Evolutionary conservation across 306 rosid species (phyloP).

Genomic region (Gastrolobium villosum): DNA sequence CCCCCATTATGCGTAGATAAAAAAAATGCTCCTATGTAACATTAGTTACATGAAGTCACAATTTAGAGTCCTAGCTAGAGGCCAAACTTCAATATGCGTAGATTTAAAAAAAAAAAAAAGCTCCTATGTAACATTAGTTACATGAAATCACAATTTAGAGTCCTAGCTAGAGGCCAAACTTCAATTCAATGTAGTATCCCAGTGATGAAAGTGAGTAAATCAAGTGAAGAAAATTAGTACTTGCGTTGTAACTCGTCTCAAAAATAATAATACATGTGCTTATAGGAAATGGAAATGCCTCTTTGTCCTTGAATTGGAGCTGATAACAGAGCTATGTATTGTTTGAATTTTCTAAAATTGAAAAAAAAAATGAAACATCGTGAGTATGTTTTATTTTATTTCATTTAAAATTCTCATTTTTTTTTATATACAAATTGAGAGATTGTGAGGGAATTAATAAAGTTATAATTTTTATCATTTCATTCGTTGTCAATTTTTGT

Average conservation of each 20-base stretch:
- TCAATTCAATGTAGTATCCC: constrained; percentile 34
- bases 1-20: constrained; percentile 38
- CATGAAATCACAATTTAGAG: constrained; percentile 35
- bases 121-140: constrained; percentile 41
- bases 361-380: too few relatives aligned
- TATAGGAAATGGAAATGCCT: constrained; percentile 23
- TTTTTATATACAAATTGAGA: too few relatives aligned
- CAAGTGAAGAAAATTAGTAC: constrained; percentile 4
- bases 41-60: constrained; percentile 38
- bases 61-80: constrained; percentile 41
- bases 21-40: constrained; percentile 18
- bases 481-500: too few relatives aligned
- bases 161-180: constrained; percentile 40
- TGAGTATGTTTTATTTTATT: too few relatives aligned
- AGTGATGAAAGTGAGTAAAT: constrained; percentile 29
- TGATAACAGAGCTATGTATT: too few relatives aligned
- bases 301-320: neutral
- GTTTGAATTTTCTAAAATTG: too few relatives aligned
- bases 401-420: too few relatives aligned
- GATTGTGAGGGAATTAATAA: too few relatives aligned
- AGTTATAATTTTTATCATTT: too few relatives aligned
- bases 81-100: too few relatives aligned
- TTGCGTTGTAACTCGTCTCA: neutral
- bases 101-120: neutral
- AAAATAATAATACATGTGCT: neutral